Percentiles rank a stretch among this genome's conserved stretches.
Conservation (phyloP, 306 rosid species). For the Sindora glabra region DNA sequence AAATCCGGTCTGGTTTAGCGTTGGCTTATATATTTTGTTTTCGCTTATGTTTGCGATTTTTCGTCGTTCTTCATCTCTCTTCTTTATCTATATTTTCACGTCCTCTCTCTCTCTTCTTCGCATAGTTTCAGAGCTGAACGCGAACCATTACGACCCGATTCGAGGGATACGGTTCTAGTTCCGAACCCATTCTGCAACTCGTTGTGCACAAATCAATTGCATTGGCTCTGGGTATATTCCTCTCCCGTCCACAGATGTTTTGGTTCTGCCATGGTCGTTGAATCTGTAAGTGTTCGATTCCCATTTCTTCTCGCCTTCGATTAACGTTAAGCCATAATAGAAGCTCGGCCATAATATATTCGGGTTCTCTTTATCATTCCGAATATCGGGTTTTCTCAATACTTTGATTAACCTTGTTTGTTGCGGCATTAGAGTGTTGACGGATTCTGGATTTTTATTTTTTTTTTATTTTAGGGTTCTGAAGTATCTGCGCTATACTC, state of each 20-base stretch:
- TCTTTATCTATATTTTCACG: slow-evolving; percentile 34
- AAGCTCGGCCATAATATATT: neutral
- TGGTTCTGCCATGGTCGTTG: slow-evolving; percentile 8
- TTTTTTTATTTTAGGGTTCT: slow-evolving; percentile 63
- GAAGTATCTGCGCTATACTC: slow-evolving; percentile 20
- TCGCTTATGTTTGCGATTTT: slow-evolving; percentile 4
- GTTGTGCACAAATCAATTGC: slow-evolving; percentile 11
- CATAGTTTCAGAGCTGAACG: slow-evolving; percentile 20
- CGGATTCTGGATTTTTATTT: slow-evolving; percentile 22
- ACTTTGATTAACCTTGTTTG: slow-evolving; percentile 17
- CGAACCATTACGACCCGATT: slow-evolving; percentile 39
- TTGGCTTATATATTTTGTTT: slow-evolving; percentile 23
- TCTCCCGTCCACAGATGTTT: slow-evolving; percentile 18
- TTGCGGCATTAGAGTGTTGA: slow-evolving; percentile 17
- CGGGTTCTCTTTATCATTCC: slow-evolving; percentile 12
- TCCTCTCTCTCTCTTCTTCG: slow-evolving; percentile 28
- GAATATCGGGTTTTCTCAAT: slow-evolving; percentile 4
- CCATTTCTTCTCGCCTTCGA: slow-evolving; percentile 29
- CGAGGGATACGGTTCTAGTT: slow-evolving; percentile 24
- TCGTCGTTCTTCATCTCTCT: slow-evolving; percentile 27
- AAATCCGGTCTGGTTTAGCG: slow-evolving; percentile 15
- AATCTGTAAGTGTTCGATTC: slow-evolving; percentile 45
- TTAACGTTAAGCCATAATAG: slow-evolving; percentile 14
- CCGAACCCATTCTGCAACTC: slow-evolving; percentile 14
- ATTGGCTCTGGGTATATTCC: slow-evolving; percentile 15